phyloP scores from a whole-genome alignment of 208 protist species.

The Zelonia costaricensis region DNA sequence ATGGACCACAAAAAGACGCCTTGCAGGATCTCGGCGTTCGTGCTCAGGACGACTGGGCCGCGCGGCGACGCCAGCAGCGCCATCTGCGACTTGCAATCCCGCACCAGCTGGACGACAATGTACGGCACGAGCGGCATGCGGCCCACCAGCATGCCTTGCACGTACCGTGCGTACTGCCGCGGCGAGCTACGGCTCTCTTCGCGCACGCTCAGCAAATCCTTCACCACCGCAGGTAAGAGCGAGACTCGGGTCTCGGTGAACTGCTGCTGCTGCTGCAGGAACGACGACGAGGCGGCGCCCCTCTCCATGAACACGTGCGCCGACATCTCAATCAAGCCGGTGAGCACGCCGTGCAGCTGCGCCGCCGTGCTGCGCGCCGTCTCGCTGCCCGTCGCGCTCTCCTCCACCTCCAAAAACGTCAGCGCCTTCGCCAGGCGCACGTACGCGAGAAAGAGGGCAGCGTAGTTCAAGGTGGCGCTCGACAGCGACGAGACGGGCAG shows the following conservation, averaged over 20 bases:
- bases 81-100: constrained; percentile 12
- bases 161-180: constrained; percentile 21
- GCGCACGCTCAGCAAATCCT: constrained; percentile 19
- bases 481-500: constrained; percentile 20
- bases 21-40: constrained; percentile 25
- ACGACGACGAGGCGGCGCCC: not conserved
- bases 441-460: constrained; percentile 23
- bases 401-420: constrained; percentile 17
- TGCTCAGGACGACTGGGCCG: constrained; percentile 5
- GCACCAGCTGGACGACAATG: constrained; percentile 12
- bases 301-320: constrained; percentile 18
- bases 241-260: constrained; percentile 7
- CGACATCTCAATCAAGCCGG: constrained; percentile 16
- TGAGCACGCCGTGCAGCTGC: constrained; percentile 21
- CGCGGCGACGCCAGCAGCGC: constrained; percentile 6
- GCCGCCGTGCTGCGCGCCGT: constrained; percentile 3
- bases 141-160: constrained; percentile 21
- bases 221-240: constrained; percentile 18
- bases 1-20: constrained; percentile 20
- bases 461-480: constrained; percentile 13
- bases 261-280: not conserved
- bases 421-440: constrained; percentile 22
- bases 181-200: constrained; percentile 18
- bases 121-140: constrained; percentile 15
- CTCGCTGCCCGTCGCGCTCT: constrained; percentile 19